These are phyloP conservation scores for Plasmodium inui DNA, from an alignment of 169 alveolate species.

Conservation along the genomic window DNA sequence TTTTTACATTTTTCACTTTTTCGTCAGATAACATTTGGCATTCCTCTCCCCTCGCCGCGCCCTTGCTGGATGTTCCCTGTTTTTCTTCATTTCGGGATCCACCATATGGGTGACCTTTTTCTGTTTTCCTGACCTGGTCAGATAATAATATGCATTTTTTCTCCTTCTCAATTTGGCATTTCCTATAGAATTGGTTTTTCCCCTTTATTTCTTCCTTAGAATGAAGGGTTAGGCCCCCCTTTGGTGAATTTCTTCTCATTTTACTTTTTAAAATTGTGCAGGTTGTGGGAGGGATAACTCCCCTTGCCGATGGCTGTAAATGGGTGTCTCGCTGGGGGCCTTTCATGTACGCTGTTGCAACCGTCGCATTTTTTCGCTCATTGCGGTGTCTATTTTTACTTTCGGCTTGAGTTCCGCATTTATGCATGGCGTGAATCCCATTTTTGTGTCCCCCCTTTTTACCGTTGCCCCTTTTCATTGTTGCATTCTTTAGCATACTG, in stretches of 20 bases:
- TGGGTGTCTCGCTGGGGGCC: neutral
- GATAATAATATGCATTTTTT: neutral
- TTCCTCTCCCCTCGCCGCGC: neutral
- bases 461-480: neutral
- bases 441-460: neutral
- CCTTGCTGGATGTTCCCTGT: neutral
- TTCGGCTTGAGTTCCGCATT: neutral
- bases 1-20: neutral
- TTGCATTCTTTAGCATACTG: neutral
- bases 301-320: neutral
- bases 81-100: neutral
- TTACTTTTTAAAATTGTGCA: neutral
- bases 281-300: neutral
- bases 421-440: neutral
- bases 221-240: neutral
- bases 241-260: neutral
- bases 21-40: neutral
- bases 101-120: neutral
- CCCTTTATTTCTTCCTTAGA: conserved; percentile 1
- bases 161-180: neutral
- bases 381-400: neutral
- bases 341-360: neutral
- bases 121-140: neutral
- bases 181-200: neutral
- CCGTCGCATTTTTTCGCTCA: neutral